A percentile compares a stretch with the other conserved stretches of the same genome.
Evolutionary conservation across 2,329 filamentous ascomycete genomes (phyloP).

Genomic region (Calonectria pseudoreteaudii): DNA sequence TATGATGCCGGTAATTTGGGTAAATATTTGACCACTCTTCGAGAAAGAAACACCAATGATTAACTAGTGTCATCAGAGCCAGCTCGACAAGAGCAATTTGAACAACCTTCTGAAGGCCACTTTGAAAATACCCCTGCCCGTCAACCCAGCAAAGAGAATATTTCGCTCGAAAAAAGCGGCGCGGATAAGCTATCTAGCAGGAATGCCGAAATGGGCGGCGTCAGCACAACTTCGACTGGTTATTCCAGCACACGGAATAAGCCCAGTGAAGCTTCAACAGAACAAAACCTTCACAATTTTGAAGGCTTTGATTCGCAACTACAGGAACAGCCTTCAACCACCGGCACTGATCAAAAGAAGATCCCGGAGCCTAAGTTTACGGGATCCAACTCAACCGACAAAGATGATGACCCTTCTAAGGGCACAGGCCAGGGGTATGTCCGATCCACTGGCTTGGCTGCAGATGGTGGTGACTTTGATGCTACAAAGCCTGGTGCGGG

Average conservation of each 20-base stretch:
- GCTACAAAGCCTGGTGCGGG: conserved; percentile 73
- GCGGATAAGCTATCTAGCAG: neutral
- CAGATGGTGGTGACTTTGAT: conserved; percentile 77
- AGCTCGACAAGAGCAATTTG: conserved; percentile 13
- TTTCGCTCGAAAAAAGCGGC: neutral
- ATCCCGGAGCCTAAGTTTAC: conserved; percentile 1
- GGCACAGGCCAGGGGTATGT: conserved; percentile 69
- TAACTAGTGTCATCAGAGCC: neutral
- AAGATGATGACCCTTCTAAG: conserved; percentile 44
- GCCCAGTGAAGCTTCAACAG: conserved; percentile 38
- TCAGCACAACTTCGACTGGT: conserved; percentile 33
- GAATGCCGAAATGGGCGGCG: conserved; percentile 44
- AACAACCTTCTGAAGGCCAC: neutral
- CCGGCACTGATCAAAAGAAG: conserved; percentile 33
- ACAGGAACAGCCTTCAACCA: conserved; percentile 48
- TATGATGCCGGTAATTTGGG: conserved; percentile 84
- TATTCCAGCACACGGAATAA: conserved; percentile 49
- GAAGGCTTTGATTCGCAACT: conserved; percentile 59
- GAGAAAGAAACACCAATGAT: too few relatives aligned
- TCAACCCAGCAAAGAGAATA: neutral
- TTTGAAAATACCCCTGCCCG: neutral
- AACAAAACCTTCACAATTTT: conserved; percentile 39
- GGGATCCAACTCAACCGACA: conserved; percentile 19
- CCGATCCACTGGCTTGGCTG: conserved; percentile 67
- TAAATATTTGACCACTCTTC: conserved; percentile 40